Conservation (phyloP, 2,329 filamentous ascomycete species). For the Biscogniauxia mediterranea region DNA sequence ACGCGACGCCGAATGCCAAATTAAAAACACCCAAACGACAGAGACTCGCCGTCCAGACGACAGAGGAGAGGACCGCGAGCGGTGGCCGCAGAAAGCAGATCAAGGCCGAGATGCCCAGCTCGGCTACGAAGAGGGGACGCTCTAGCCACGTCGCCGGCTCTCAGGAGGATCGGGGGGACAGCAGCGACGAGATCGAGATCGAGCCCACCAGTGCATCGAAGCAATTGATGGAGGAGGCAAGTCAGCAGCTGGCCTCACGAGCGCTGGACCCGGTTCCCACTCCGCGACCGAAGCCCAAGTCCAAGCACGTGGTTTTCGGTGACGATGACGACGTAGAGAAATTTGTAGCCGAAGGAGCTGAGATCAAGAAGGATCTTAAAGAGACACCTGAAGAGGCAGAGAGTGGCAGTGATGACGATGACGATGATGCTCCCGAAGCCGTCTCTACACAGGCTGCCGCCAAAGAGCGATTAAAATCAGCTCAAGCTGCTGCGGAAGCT, state of each 20-base stretch:
- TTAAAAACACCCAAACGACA: conserved; percentile 18
- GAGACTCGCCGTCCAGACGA: conserved; percentile 25
- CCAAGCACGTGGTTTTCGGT: conserved; percentile 32
- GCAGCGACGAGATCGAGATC: conserved; percentile 11
- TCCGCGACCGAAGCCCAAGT: conserved; percentile 22
- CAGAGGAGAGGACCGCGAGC: conserved; percentile 16
- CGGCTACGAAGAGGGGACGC: conserved; percentile 17
- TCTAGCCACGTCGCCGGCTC: conserved; percentile 23
- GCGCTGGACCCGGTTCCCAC: conserved; percentile 17
- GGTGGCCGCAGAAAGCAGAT: conserved; percentile 16
- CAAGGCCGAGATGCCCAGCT: conserved; percentile 27
- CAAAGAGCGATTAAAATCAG: conserved; percentile 44
- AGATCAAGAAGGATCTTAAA: conserved; percentile 4
- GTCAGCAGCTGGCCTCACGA: conserved; percentile 25
- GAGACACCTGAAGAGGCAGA: conserved; percentile 8
- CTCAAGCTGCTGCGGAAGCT: conserved; percentile 47
- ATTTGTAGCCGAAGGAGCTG: conserved; percentile 27
- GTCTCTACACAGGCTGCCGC: conserved; percentile 53
- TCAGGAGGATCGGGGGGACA: conserved; percentile 14
- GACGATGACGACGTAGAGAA: conserved; percentile 34
- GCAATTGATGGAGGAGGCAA: conserved; percentile 33
- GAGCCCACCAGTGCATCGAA: conserved; percentile 30
- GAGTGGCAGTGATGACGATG: conserved; percentile 36
- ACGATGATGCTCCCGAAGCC: conserved; percentile 57
- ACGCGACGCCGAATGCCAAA: conserved; percentile 1